Conservation (phyloP, 139 green algal species). For the Closterium sp. region DNA sequence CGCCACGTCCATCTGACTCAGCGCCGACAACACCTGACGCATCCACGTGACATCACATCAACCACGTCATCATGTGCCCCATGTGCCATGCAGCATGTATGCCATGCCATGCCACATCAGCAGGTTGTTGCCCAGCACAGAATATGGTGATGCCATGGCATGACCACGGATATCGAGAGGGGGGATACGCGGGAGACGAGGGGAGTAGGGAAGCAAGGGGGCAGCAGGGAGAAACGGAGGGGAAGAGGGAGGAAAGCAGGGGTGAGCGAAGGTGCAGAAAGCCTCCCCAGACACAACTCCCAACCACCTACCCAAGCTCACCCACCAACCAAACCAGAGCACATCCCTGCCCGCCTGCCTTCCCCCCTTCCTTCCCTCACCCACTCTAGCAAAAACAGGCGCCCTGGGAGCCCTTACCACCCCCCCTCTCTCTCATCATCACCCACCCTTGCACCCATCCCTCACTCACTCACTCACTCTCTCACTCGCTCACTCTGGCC, state of each 20-base stretch:
- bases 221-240: neutral
- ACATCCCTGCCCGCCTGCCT: neutral
- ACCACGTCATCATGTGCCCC: neutral
- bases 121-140: neutral
- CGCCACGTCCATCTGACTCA: neutral
- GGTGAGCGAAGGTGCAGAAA: no score
- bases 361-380: neutral
- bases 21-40: constrained; percentile 14
- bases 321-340: no score
- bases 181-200: neutral
- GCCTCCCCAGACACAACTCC: neutral
- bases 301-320: neutral
- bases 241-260: neutral
- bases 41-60: neutral
- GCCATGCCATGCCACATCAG: neutral
- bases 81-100: neutral
- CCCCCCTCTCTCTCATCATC: neutral
- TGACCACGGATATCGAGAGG: neutral
- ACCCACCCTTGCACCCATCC: neutral
- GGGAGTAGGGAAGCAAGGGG: neutral
- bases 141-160: no score
- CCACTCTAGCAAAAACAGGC: neutral
- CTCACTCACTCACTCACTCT: neutral
- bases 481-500: neutral
- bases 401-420: neutral